Evolutionary conservation across 2,329 filamentous ascomycete species (phyloP), one percentile per base, ranked within the genome.

Genomic region (Thermoascus crustaceus): DNA sequence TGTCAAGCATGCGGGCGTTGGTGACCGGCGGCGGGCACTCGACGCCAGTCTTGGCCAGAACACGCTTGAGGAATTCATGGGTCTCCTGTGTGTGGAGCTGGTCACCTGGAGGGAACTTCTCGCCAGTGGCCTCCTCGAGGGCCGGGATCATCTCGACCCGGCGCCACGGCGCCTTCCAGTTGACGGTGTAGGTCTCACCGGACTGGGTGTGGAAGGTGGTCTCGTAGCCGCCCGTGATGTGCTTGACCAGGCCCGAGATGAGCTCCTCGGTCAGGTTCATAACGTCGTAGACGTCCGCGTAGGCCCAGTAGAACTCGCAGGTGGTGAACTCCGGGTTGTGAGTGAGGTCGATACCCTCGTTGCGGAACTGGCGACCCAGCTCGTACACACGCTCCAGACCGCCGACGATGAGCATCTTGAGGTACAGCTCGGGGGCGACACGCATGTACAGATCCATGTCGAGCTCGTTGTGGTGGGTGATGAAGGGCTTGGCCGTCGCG

Each of bases 261-360:
- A 98, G 80, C 57, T 95, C 88, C 64, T 98, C 91, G 2, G 91
- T 96, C 54, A 86, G 75, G 41, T 83, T 69, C 82, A 94, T 86
- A 40, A 95, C 71, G 57, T 96, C 91, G 62, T 93, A 84, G 49
- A 94, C 78, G 63, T 94, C 87, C 37, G 82, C 83, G 48, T 87
- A 96, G 3, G 91, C 89, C 76, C 84, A 80, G 67, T 98, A 98
- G 68, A 96, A 96, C 64, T 98, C 91, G 61, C 86, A 85, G 17
- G 86, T 94, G 27, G 91, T 98, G 70, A 98, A 98, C 61, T 98
- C 91, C 24, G 85, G 91, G 71, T 96, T 98, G 72, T 98, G 91
- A 5, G 91, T 98, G 33, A 91, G 70, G 60, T 94, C 86, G 45
- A 86, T 82, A 40, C 83, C 81, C 64, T 94, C 88, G 56, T 98